Evolutionary conservation across 306 rosid genomes (phyloP).

Genomic region (Fragaria vesca): DNA sequence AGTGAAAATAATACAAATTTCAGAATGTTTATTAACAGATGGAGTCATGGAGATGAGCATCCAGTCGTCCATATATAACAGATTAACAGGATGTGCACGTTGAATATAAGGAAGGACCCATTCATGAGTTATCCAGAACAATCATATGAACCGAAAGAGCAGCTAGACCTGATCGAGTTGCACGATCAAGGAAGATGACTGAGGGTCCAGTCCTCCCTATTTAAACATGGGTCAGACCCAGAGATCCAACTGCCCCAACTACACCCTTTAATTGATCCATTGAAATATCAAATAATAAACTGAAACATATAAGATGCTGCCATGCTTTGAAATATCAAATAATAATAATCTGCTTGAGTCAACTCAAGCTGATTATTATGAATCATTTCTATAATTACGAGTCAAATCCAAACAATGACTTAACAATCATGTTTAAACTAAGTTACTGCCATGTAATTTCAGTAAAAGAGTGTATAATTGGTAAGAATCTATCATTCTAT

Average conservation of each 20-base stretch:
- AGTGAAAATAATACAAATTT: background rate
- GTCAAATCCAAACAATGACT: too few relatives aligned
- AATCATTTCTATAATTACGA: too few relatives aligned
- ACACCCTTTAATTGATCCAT: background rate
- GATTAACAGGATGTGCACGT: background rate
- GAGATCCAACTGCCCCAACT: constrained; percentile 3
- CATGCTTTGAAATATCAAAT: background rate
- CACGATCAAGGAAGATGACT: background rate
- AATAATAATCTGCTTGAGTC: background rate
- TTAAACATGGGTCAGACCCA: background rate
- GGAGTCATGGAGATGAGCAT: background rate
- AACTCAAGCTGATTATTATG: background rate
- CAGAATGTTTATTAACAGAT: background rate
- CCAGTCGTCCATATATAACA: background rate
- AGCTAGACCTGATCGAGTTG: background rate
- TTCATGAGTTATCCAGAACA: background rate
- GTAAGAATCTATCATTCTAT: background rate
- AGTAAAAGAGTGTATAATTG: background rate
- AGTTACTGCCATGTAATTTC: too few relatives aligned
- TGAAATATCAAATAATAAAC: background rate
- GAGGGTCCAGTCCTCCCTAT: background rate
- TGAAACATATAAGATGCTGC: background rate
- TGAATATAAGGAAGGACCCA: background rate
- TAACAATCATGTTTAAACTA: too few relatives aligned
- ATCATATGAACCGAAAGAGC: constrained; percentile 1